phyloP scores from a whole-genome alignment of 1,139 yeast genomes.

The Protomyces gravidus region DNA sequence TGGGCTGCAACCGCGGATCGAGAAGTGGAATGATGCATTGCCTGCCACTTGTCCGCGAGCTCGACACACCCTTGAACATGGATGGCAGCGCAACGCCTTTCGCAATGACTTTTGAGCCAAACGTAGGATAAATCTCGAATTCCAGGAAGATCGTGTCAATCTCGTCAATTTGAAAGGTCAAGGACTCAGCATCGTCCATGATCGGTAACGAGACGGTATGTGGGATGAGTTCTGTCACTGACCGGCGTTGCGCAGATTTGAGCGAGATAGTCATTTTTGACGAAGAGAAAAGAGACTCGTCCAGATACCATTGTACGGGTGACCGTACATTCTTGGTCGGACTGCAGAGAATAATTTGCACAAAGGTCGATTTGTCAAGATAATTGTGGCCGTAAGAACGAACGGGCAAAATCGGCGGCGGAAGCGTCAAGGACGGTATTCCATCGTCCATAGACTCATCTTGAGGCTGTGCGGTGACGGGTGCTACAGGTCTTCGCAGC shows the following conservation, averaged over 20 bases:
- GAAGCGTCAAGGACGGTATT: slow-evolving; percentile 84
- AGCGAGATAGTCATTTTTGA: slow-evolving; percentile 74
- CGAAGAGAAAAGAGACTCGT: slow-evolving; percentile 38
- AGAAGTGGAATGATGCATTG: slow-evolving; percentile 61
- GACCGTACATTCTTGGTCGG: slow-evolving; percentile 1
- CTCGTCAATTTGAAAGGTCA: slow-evolving; percentile 81
- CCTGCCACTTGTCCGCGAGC: slow-evolving; percentile 30
- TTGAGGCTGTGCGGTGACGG: background rate
- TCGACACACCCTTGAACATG: slow-evolving; percentile 45
- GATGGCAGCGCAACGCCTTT: slow-evolving; percentile 71
- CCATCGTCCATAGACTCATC: slow-evolving; percentile 48
- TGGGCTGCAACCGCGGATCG: slow-evolving; percentile 73
- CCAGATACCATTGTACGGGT: slow-evolving; percentile 22
- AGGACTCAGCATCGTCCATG: slow-evolving; percentile 63
- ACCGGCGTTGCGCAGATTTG: slow-evolving; percentile 54
- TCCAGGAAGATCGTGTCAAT: slow-evolving; percentile 75
- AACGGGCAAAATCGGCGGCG: slow-evolving; percentile 93
- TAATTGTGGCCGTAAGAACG: slow-evolving; percentile 94
- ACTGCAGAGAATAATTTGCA: slow-evolving; percentile 57
- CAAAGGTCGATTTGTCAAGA: slow-evolving; percentile 77
- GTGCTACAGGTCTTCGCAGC: background rate
- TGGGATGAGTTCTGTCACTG: slow-evolving; percentile 50
- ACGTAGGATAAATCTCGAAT: slow-evolving; percentile 88
- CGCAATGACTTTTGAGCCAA: slow-evolving; percentile 87
- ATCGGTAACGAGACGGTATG: slow-evolving; percentile 77